A percentile compares a stretch with the other conserved stretches of the same genome.
phyloP scores from a whole-genome alignment of 345 rosid genomes.

The Moringa oleifera region DNA sequence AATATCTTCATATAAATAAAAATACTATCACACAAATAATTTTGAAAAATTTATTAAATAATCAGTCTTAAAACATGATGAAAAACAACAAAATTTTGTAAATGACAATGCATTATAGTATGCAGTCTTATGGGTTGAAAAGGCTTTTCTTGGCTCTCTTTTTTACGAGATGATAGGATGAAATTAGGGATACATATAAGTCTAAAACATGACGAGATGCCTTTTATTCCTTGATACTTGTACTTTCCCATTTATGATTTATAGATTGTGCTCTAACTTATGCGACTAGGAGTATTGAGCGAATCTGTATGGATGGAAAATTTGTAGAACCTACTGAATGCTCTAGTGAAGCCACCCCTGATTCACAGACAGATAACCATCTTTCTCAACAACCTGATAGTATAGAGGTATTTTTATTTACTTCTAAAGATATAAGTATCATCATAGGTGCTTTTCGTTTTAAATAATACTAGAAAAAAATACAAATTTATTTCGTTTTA shows the following conservation, averaged over 20 bases:
- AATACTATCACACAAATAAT: too few relatives aligned
- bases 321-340: slow-evolving; percentile 19
- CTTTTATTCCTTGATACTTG: background rate
- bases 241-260: background rate
- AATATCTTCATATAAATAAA: too few relatives aligned
- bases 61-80: background rate
- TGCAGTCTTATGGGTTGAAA: too few relatives aligned
- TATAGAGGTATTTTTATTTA: slow-evolving; percentile 28
- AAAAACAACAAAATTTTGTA: background rate
- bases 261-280: slow-evolving; percentile 92
- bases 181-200: background rate
- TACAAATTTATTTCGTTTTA: too few relatives aligned
- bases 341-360: slow-evolving; percentile 16
- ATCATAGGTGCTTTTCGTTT: too few relatives aligned
- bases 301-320: slow-evolving; percentile 36
- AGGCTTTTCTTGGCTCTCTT: background rate
- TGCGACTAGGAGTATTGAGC: slow-evolving; percentile 52
- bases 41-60: slow-evolving; percentile 54
- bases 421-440: background rate
- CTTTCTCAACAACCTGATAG: slow-evolving; percentile 22
- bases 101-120: background rate
- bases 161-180: background rate
- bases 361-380: slow-evolving; percentile 18
- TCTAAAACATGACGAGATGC: background rate
- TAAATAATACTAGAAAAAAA: too few relatives aligned